Evolutionary conservation across 2,329 filamentous ascomycete species (phyloP), one percentile per base, ranked within the genome.

Genomic region (Neocatenulostroma microsporum): DNA sequence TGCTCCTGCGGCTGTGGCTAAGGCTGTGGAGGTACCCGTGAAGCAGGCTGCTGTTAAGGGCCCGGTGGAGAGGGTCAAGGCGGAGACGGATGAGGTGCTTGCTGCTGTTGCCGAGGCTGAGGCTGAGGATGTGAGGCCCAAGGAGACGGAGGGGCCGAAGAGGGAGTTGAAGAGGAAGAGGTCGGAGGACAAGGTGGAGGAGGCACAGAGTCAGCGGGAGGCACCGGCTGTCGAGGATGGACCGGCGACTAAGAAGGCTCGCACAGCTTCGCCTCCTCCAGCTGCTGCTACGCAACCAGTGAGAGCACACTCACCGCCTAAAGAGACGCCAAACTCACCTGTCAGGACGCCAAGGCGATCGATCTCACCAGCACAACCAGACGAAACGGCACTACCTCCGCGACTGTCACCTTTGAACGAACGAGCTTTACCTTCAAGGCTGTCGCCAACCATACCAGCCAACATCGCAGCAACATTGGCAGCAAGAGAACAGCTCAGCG

Each of bases 391-490:
- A 13, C 31, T 49, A 18, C 42, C 47, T 31, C 45, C 45, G 20
- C 29, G 30, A 17, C 37, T 47, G 13, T 43, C 43, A n/a, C 42
- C 40, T 19, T 21, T 39, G 29, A 43, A 60, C 12, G 44, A 62
- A 20, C 61, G 61, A 11, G 56, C 61, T 5, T 55, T 76, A 13
- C 74, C 74, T 9, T 62, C 65, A 8, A 62, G 76, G 23, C 57
- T 78, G n/a, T 78, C 74, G 4, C 73, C 74, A 3, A 74, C 71
- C 11, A 60, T 78, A 3, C 74, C 74, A 5, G 62, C 69, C 2
- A 69, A 68, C 36, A 66, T 78, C 29, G 69, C 73, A 46, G 69
- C 66, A 39, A 69, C 74, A 37, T 54, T 78, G 19, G 63, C 64
- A 39, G 60, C 66, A 23, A 37, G 45, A 6, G 36, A 43, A 14